Evolutionary conservation across 2,329 filamentous ascomycete species (phyloP), one percentile per base, ranked within the genome.

Genomic region (Aspergillus sp.): DNA sequence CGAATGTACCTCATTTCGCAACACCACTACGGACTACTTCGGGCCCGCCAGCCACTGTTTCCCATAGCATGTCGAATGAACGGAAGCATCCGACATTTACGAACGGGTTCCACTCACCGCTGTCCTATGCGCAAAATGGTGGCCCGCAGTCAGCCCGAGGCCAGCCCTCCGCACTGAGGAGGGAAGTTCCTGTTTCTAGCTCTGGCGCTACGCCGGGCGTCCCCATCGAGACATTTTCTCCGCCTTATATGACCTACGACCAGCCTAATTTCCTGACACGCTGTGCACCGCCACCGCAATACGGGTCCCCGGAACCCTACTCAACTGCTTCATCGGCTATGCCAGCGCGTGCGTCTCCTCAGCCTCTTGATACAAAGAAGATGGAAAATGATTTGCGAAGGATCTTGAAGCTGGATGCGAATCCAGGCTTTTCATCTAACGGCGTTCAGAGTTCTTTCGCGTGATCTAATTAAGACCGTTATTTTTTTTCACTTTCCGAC

Each of bases 371-470:
- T 49, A 69, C 68, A 4, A 69, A 69, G 53, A 63, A 68, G 45
- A 70, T 74, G 56, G 72, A 74, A 53, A 71, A 74, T 57, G 70
- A 74, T 57, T 56, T 75, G 45, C 67, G 71, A 29, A 64, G 70
- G 29, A 71, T 74, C 30, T 52, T 75, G 57, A 74, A 74, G 48
- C 59, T 75, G 45, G 64, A 69, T 56, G 58, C 59, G 35, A 52
- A 57, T 30, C 46, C 60, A 27, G 55, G 58, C 26, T 56, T 66
- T 43, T 52, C 57, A 34, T 48, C 59, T 3, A 61, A 52, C 44
- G 57, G 59, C 26, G 57, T 67, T 26, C 64, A 64, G 41, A 68
- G 65, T 47, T 63, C 60, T 32, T 56, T 59, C 34, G 61, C 63
- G 35, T 66, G 47, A 63, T 39, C 26, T 10, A 39, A 19, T 19